Percentiles rank a stretch among this genome's conserved stretches.
phyloP scores from a whole-genome alignment of 208 protist species.

The Acanthamoeba lenticulata region DNA sequence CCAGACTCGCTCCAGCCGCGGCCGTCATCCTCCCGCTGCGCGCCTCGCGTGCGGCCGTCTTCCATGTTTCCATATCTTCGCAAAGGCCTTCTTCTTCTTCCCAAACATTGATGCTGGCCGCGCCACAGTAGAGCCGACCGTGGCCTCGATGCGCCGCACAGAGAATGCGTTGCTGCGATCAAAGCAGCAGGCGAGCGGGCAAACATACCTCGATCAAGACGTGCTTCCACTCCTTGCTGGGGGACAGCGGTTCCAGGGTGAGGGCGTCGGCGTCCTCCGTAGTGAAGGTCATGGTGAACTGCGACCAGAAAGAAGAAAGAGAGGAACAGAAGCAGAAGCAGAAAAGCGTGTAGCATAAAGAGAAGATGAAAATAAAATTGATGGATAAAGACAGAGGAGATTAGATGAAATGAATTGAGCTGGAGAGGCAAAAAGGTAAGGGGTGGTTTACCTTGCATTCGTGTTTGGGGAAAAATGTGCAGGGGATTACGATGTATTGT shows the following conservation, averaged over 20 bases:
- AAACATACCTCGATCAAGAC: slow-evolving; percentile 21
- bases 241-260: slow-evolving; percentile 38
- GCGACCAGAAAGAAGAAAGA: no score
- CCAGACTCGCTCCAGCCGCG: no score
- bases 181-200: no score
- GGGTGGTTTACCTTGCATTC: slow-evolving; percentile 45
- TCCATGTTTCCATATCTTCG: no score
- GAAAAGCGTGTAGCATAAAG: not conserved
- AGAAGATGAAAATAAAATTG: not conserved
- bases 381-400: not conserved
- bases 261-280: not conserved
- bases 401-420: not conserved
- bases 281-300: slow-evolving; percentile 65
- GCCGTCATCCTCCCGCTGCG: no score
- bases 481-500: slow-evolving; percentile 47
- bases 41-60: no score
- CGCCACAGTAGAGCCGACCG: no score
- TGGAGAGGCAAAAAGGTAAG: not conserved
- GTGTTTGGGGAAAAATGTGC: slow-evolving; percentile 32
- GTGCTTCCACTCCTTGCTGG: slow-evolving; percentile 59
- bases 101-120: no score
- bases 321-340: no score
- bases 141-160: no score
- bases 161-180: no score
- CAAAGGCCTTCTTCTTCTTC: no score